These are phyloP conservation scores for Aspergillus olivimuriae DNA, from an alignment of 495 filamentous ascomycete species.

Conservation along the genomic window DNA sequence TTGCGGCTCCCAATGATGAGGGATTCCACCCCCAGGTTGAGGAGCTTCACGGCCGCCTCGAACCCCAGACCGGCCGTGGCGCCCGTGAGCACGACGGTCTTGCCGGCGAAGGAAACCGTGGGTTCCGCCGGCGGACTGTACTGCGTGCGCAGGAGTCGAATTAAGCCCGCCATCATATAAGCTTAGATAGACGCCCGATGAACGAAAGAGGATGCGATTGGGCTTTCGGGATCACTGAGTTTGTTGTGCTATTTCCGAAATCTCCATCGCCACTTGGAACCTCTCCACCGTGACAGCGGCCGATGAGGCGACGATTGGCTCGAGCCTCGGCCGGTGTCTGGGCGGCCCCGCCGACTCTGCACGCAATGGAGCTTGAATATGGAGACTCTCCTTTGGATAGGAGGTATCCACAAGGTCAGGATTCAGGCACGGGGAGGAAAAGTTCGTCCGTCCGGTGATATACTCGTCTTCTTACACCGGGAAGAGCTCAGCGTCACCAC, in stretches of 20 bases:
- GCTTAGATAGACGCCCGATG: background rate
- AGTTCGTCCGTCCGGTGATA: too few relatives aligned
- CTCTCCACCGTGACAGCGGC: too few relatives aligned
- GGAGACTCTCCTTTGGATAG: background rate
- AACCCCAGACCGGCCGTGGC: constrained; percentile 47
- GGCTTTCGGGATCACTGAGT: background rate
- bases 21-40: constrained; percentile 32
- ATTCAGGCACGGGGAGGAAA: background rate
- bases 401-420: background rate
- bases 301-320: background rate
- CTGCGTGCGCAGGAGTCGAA: constrained; percentile 34
- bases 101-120: constrained; percentile 34
- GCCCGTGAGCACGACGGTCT: constrained; percentile 52
- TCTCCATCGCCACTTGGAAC: background rate
- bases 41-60: constrained; percentile 41
- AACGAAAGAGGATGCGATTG: background rate
- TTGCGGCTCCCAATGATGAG: constrained; percentile 40
- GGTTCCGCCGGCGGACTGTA: constrained; percentile 33
- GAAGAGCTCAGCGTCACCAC: too few relatives aligned
- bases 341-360: background rate
- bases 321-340: background rate
- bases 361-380: background rate
- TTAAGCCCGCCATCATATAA: constrained; percentile 29
- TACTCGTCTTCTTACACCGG: too few relatives aligned
- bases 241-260: background rate